A percentile compares a stretch with the other conserved stretches of the same genome.
Conservation (phyloP, 2,329 filamentous ascomycete genomes). For the Sporothrix phasma region DNA sequence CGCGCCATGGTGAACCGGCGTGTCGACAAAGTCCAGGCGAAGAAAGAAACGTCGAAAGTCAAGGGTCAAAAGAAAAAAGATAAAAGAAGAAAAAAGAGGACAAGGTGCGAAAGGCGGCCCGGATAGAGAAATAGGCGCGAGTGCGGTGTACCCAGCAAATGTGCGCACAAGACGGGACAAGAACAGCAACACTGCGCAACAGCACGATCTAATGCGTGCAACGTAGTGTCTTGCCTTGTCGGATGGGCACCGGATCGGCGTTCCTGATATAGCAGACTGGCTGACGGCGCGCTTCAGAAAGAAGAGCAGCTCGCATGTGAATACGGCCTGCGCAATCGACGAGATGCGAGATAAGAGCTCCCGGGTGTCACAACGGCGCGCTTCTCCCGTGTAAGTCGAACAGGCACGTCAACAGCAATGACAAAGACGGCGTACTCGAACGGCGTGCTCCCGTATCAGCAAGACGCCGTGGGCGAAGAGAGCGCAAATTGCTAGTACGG, state of each 20-base stretch:
- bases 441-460: constrained; percentile 5
- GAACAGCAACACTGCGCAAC: neutral
- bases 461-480: constrained; percentile 4
- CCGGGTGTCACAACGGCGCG: neutral
- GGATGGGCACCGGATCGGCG: neutral
- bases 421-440: constrained; percentile 8
- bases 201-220: neutral
- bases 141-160: neutral
- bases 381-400: neutral
- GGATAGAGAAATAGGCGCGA: neutral
- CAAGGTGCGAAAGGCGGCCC: neutral
- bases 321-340: neutral
- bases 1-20: neutral
- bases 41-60: neutral
- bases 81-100: neutral
- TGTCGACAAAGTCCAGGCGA: neutral
- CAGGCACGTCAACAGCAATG: neutral
- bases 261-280: neutral
- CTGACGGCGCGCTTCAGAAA: neutral
- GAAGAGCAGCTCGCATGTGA: neutral
- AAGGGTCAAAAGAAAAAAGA: neutral
- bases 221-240: neutral
- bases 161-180: neutral
- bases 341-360: neutral
- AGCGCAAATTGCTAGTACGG: neutral